Conservation (phyloP, 495 filamentous ascomycete genomes). For the Penicillium angulare region DNA sequence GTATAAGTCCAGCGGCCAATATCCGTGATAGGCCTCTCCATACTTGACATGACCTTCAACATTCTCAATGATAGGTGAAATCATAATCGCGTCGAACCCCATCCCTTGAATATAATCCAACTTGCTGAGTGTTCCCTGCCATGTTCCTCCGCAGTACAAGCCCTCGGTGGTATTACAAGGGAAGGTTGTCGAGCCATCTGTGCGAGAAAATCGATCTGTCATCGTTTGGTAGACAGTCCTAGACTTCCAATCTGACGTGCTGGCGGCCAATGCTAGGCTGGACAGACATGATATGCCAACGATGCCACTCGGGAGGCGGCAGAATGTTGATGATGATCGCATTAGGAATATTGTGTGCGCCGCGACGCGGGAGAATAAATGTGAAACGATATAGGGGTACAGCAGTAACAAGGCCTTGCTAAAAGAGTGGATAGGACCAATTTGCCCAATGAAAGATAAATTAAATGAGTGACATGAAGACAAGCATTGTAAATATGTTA, state of each 20-base stretch:
- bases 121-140: constrained; percentile 63
- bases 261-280: constrained; percentile 14
- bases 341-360: neutral
- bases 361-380: neutral
- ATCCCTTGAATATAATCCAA: constrained; percentile 64
- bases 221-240: constrained; percentile 74
- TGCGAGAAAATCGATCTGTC: constrained; percentile 72
- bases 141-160: constrained; percentile 76
- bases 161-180: constrained; percentile 38
- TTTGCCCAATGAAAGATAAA: neutral
- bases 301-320: neutral
- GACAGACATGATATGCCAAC: neutral
- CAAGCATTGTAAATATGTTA: neutral
- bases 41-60: constrained; percentile 45
- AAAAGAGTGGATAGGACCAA: neutral
- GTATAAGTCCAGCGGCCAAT: constrained; percentile 69
- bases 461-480: neutral
- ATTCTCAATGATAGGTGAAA: constrained; percentile 71
- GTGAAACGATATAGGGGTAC: neutral
- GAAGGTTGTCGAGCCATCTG: constrained; percentile 58
- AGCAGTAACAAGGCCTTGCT: neutral
- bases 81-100: constrained; percentile 83
- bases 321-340: neutral
- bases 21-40: constrained; percentile 69
- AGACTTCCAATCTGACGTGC: constrained; percentile 49